A percentile compares a stretch with the other conserved stretches of the same genome.
Evolutionary conservation across 2,329 filamentous ascomycete species (phyloP).

Genomic region (Monascus ruber): DNA sequence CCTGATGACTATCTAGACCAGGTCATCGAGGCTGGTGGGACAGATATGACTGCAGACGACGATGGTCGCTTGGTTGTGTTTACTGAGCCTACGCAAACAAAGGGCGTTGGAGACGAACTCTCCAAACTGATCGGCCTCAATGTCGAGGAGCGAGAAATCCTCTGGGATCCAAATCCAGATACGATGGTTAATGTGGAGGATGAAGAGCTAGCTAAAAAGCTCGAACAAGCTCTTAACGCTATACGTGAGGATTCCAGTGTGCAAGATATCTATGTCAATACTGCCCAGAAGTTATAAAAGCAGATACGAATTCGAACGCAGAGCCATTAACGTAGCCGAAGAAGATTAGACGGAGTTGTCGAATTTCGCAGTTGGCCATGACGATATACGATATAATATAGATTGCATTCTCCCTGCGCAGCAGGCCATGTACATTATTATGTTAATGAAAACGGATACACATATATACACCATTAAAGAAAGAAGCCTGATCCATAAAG

Average conservation of each 20-base stretch:
- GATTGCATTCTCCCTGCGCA: too few relatives aligned
- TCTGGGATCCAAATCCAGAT: slow-evolving; percentile 76
- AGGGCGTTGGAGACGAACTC: slow-evolving; percentile 53
- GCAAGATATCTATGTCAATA: slow-evolving; percentile 69
- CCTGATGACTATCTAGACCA: slow-evolving; percentile 65
- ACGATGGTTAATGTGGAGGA: slow-evolving; percentile 56
- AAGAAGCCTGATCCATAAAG: not conserved
- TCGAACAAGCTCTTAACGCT: slow-evolving; percentile 46
- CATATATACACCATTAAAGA: too few relatives aligned
- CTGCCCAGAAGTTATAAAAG: slow-evolving; percentile 15
- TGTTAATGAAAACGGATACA: not conserved
- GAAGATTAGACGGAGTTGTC: too few relatives aligned
- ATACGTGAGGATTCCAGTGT: slow-evolving; percentile 58
- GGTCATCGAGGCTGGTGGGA: slow-evolving; percentile 73
- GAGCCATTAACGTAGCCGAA: too few relatives aligned
- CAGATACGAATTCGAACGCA: not conserved
- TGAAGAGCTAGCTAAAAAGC: slow-evolving; percentile 41
- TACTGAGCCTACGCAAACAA: slow-evolving; percentile 56
- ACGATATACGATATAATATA: not conserved
- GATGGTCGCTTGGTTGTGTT: slow-evolving; percentile 62
- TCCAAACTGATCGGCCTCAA: slow-evolving; percentile 52
- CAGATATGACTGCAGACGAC: slow-evolving; percentile 42
- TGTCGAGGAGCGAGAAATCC: slow-evolving; percentile 64
- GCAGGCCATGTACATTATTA: too few relatives aligned
- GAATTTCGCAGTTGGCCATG: too few relatives aligned